Evolutionary conservation across 225 moss, liverwort and hornwort genomes (phyloP).

Genomic region (Marchantia paleacea): DNA sequence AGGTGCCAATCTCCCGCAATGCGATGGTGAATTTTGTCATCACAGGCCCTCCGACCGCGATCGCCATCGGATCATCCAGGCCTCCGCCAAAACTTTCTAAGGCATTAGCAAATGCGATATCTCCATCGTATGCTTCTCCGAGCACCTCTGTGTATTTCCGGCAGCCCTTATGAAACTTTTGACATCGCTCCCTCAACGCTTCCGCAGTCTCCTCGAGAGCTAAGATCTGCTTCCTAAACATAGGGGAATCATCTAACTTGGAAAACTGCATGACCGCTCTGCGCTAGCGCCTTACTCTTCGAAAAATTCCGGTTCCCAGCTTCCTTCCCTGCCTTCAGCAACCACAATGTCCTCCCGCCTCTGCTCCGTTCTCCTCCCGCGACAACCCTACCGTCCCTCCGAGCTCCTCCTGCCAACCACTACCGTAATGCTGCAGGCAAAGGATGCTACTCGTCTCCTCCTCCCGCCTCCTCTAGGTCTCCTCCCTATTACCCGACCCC

Average conservation of each 20-base stretch:
- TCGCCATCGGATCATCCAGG: slow-evolving; percentile 90
- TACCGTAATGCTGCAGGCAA: background rate
- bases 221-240: slow-evolving; percentile 98
- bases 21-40: slow-evolving; percentile 99
- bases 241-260: slow-evolving; percentile 96
- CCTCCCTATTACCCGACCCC: background rate
- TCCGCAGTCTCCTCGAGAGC: slow-evolving; percentile 93
- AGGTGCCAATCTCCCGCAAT: slow-evolving; percentile 91
- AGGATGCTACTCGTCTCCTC: no score
- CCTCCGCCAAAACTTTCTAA: slow-evolving; percentile 88
- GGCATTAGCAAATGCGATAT: slow-evolving; percentile 90
- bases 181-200: slow-evolving; percentile 88
- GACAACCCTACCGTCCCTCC: background rate
- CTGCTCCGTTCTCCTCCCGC: background rate
- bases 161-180: slow-evolving; percentile 91
- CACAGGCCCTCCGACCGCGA: slow-evolving; percentile 94
- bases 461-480: background rate
- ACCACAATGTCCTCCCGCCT: background rate
- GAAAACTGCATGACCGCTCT: slow-evolving; percentile 91
- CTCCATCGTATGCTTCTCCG: slow-evolving; percentile 93
- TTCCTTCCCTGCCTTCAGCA: slow-evolving; percentile 14
- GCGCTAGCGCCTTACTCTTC: slow-evolving; percentile 13
- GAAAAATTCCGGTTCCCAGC: slow-evolving; percentile 23
- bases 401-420: background rate
- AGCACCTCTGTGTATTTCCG: slow-evolving; percentile 89